Percentiles rank a stretch among this genome's conserved stretches.
These are phyloP conservation scores for Aspergillus ustus DNA, from an alignment of 2,329 filamentous ascomycete genomes.

Conservation along the genomic window DNA sequence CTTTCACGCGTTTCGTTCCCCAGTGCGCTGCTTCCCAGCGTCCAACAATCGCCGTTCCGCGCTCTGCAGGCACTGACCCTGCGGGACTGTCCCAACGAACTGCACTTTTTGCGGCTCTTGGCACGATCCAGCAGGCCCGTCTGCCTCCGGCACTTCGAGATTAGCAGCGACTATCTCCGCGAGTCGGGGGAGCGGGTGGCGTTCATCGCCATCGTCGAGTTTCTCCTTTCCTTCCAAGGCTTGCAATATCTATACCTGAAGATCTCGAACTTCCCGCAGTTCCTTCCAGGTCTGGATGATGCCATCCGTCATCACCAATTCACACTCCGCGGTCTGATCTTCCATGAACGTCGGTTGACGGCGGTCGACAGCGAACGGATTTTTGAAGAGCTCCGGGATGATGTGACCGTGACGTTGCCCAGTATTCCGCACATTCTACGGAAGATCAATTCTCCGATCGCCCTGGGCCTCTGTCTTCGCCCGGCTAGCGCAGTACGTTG, in stretches of 20 bases:
- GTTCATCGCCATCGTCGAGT: constrained; percentile 11
- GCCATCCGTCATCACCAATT: constrained; percentile 19
- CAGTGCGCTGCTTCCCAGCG: too few species aligned
- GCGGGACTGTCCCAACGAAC: too few species aligned
- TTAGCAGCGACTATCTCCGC: too few species aligned
- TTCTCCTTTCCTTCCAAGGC: constrained; percentile 22
- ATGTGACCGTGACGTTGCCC: not conserved
- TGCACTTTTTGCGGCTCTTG: too few species aligned
- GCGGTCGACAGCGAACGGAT: constrained; percentile 18
- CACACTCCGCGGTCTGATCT: constrained; percentile 17
- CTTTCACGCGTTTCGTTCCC: too few species aligned
- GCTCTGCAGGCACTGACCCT: too few species aligned
- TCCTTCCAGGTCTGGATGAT: constrained; percentile 7
- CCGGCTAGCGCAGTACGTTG: constrained; percentile 15
- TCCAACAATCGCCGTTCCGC: too few species aligned
- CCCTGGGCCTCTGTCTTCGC: constrained; percentile 12
- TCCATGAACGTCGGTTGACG: constrained; percentile 19
- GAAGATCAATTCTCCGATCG: constrained; percentile 3
- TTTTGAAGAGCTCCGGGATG: constrained; percentile 15
- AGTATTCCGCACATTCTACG: constrained; percentile 13
- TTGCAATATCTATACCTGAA: constrained; percentile 21
- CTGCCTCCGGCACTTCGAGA: too few species aligned
- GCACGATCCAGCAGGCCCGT: too few species aligned
- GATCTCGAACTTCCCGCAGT: constrained; percentile 18
- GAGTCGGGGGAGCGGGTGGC: constrained; percentile 7